These are phyloP conservation scores for Zygosaccharomyces lentus DNA, from an alignment of 805 yeast genomes.

Conservation along the genomic window DNA sequence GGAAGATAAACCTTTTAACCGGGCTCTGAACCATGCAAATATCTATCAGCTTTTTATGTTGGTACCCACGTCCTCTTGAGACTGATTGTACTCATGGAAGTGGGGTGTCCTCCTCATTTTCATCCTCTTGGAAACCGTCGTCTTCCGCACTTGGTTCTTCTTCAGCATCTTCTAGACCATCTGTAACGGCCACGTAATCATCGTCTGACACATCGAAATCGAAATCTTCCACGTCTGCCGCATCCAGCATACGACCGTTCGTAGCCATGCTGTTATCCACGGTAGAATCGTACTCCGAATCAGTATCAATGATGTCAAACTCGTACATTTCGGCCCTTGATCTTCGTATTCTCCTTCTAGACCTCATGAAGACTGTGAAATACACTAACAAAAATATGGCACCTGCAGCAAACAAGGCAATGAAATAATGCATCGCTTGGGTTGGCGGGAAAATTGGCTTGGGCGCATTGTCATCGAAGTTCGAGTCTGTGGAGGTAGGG, in stretches of 20 bases:
- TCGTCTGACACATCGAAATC: conserved; percentile 36
- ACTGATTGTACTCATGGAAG: too few species aligned
- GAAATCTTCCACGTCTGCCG: conserved; percentile 28
- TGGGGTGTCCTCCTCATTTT: neutral
- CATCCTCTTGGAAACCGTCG: neutral
- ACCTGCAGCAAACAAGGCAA: conserved; percentile 57
- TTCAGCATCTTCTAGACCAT: conserved; percentile 1
- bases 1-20: neutral
- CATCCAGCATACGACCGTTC: conserved; percentile 11
- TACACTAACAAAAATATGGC: conserved; percentile 44
- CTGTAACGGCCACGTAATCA: conserved; percentile 16
- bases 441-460: conserved; percentile 38
- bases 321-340: conserved; percentile 69
- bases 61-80: neutral
- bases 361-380: conserved; percentile 41
- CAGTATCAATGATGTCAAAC: conserved; percentile 72
- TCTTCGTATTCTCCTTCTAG: conserved; percentile 45
- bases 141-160: conserved; percentile 2
- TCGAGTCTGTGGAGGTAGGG: conserved; percentile 10
- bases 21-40: conserved; percentile 1
- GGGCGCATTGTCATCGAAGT: conserved; percentile 21
- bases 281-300: conserved; percentile 39
- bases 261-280: conserved; percentile 21
- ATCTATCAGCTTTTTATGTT: conserved; percentile 2
- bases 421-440: conserved; percentile 58